Base-by-base conservation (phyloP, 2,329 filamentous ascomycete genomes). In the Trematosphaeria pertusa region DNA sequence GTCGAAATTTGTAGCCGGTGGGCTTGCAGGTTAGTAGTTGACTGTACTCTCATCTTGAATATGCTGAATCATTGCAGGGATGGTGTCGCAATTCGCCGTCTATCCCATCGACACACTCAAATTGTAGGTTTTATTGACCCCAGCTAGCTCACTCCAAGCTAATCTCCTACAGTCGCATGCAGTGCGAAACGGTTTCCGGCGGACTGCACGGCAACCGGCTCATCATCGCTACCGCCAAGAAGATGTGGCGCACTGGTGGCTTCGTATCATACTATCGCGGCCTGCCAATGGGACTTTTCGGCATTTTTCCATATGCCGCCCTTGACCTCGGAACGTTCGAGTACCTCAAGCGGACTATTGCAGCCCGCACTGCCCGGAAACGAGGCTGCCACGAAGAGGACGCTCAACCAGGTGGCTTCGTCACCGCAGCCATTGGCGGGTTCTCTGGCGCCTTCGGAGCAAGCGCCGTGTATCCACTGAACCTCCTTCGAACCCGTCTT, bases 281-380 rank as follows among this genome's bases (percentile, higher is more conserved):
- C 31, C 81, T 99, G 24, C 92, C 91, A 0, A 94, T 97, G 83
- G 94, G 94, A 12, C 81, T 99, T 3, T 76, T 97, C 39, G 94
- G 94, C 69, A 97, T 97, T 86, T 99, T 99, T 64, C 94, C 94
- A 0, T 99, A 97, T 71, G 93, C 91, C 32, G 94, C 94, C 38
- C 95, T 99, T 66, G 94, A 99, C 68, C 87, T 99, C 64, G 91
- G 90, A 56, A 96, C 91, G 0, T 99, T 97, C 65, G 94, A 99
- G 74, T 85, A 94, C 50, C 81, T 97, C 52, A 99, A 99, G 74
- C 84, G 83, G 37, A 80, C 80, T 6, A 85, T 95, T 54, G 82
- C 87, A 24, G 75, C 75, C 3, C 86, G 87, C 55, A 88, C 91
- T 64, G 88, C 91, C 10, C 85, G 83, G 47, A 75, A 80, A 24